Evolutionary conservation across 2,329 filamentous ascomycete species (phyloP).

Genomic region (Hypoxylon sp.): DNA sequence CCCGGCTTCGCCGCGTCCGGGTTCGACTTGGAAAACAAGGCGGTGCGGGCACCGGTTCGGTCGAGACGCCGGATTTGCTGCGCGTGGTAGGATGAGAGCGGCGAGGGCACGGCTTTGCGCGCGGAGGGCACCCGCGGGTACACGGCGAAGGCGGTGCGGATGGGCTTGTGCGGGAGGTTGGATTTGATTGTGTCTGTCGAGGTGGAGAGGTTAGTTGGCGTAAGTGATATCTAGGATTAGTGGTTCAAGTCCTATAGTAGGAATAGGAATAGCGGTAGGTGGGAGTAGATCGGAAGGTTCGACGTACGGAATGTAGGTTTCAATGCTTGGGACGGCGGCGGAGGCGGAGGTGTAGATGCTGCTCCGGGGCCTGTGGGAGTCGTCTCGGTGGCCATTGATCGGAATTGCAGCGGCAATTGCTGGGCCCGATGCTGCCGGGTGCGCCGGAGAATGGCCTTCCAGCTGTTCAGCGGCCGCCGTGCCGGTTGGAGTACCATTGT

Average conservation of each 20-base stretch:
- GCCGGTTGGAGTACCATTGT: constrained; percentile 72
- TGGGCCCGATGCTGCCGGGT: constrained; percentile 66
- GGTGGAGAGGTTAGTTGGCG: constrained; percentile 10
- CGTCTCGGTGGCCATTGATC: constrained; percentile 65
- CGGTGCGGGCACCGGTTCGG: constrained; percentile 84
- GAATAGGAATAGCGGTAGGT: background rate
- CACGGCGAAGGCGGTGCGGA: constrained; percentile 65
- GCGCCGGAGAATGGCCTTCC: constrained; percentile 75
- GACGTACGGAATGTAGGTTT: constrained; percentile 47
- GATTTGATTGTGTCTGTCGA: constrained; percentile 52
- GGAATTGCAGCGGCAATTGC: constrained; percentile 51
- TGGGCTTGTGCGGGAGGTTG: constrained; percentile 49
- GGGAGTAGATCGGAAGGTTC: background rate
- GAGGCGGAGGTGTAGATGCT: constrained; percentile 39
- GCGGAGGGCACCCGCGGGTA: constrained; percentile 71
- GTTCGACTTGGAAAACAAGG: constrained; percentile 84
- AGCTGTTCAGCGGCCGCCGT: constrained; percentile 78
- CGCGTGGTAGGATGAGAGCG: constrained; percentile 76
- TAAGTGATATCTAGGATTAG: no score
- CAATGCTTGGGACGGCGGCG: constrained; percentile 18
- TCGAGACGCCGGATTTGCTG: constrained; percentile 83
- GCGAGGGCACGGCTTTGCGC: constrained; percentile 71
- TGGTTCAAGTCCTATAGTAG: background rate
- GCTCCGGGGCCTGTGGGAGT: constrained; percentile 41
- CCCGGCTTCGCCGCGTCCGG: constrained; percentile 85